A percentile compares a stretch with the other conserved stretches of the same genome.
phyloP scores from a whole-genome alignment of 768 basidiomycete species.

The Xanthoconium purpureum region DNA sequence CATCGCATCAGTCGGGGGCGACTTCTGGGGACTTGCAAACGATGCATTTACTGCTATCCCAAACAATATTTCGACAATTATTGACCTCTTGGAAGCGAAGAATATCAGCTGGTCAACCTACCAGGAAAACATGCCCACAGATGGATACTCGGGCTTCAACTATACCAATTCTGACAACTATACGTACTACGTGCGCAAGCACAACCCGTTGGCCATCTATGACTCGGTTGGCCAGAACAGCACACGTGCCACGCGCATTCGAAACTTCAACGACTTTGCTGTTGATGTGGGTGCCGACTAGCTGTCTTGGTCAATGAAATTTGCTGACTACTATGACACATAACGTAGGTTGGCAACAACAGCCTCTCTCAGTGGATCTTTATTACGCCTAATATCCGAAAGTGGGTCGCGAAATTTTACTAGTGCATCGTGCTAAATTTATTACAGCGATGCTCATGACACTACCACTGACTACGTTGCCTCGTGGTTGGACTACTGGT shows the following conservation, averaged over 20 bases:
- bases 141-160: constrained; percentile 44
- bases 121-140: constrained; percentile 55
- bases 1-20: constrained; percentile 44
- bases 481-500: constrained; percentile 48
- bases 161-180: constrained; percentile 35
- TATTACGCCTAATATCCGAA: constrained; percentile 56
- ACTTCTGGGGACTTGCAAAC: constrained; percentile 48
- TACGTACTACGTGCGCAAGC: constrained; percentile 55
- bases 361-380: constrained; percentile 58
- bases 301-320: background rate
- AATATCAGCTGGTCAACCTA: constrained; percentile 60
- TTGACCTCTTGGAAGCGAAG: constrained; percentile 58
- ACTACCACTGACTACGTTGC: constrained; percentile 48
- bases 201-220: constrained; percentile 51
- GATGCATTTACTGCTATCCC: constrained; percentile 38
- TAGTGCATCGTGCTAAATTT: background rate
- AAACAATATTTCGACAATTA: constrained; percentile 51
- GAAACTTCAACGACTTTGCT: constrained; percentile 64
- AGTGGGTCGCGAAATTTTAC: constrained; percentile 14
- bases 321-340: background rate
- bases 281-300: constrained; percentile 39
- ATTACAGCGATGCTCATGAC: constrained; percentile 56
- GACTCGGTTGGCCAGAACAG: constrained; percentile 46
- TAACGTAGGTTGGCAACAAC: constrained; percentile 32
- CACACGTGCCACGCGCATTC: constrained; percentile 41